Base-by-base conservation (phyloP, 768 basidiomycete genomes). In the Dacryopinax primogenitus region DNA sequence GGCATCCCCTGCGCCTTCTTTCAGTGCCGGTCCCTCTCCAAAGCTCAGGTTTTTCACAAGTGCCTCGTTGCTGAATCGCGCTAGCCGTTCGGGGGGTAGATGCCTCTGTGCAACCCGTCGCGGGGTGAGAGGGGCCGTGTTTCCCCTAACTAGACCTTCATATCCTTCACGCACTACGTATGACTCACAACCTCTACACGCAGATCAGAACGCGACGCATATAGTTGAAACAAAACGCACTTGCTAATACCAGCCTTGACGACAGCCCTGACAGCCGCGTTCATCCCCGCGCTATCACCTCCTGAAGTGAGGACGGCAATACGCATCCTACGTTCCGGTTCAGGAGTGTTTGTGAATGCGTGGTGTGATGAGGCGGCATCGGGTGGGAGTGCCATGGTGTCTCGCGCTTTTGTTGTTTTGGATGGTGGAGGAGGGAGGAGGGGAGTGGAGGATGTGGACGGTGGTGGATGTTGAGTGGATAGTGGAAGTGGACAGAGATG, bases 141-240 rank as follows among this genome's bases (percentile, higher is more conserved):
- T 98, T n/a, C 96, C 96, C 65, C 88, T 84, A 12, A 99, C 94
- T 66, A 98, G 86, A 26, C 96, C 96, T 74, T 98, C 94, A 78
- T 97, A 99, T 37, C 96, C 96, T 77, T 99, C 96, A 36, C 96
- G 89, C 66, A 99, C 90, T 68, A 98, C 86, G 81, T 86, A 99
- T 15, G 90, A 87, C 74, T 98, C 91, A 75, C 93, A 98, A 35
- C 92, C 94, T 77, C 96, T 95, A 28, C 44, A 45, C 13, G 37
- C 15, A 18, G 3, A 15, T 30, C 28, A n/a, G 26, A 26, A 33
- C n/a, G n/a, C n/a, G n/a, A n/a, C n/a, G n/a, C n/a, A n/a, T n/a
- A n/a, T n/a, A n/a, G n/a, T n/a, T n/a, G 47, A 33, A 63, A 36
- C 47, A 18, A 33, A 41, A 76, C 84, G 69, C 72, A 93, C 93